Percentiles rank a stretch among this genome's conserved stretches.
Evolutionary conservation across 768 basidiomycete species (phyloP).

Genomic region (Rhizopogon rudus): DNA sequence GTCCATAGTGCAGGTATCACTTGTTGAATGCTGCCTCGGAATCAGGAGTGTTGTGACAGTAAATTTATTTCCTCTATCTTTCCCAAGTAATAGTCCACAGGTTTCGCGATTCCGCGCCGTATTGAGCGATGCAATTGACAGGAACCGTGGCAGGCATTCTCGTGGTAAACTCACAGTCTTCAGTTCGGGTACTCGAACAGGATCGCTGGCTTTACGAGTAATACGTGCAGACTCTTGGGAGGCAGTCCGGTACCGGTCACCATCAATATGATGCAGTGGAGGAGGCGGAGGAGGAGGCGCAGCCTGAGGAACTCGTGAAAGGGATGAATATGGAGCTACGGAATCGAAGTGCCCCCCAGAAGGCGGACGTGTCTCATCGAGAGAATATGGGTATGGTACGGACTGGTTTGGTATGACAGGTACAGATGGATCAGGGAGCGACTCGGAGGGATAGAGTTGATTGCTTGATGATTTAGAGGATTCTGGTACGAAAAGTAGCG

Average conservation of each 20-base stretch:
- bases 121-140: conserved; percentile 73
- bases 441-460: conserved; percentile 27
- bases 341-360: neutral
- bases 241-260: conserved; percentile 26
- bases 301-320: conserved; percentile 19
- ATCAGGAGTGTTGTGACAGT: conserved; percentile 80
- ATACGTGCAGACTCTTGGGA: conserved; percentile 32
- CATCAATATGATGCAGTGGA: conserved; percentile 18
- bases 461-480: conserved; percentile 17
- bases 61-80: conserved; percentile 51
- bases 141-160: conserved; percentile 69
- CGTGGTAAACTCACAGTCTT: conserved; percentile 67
- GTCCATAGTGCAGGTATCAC: conserved; percentile 91
- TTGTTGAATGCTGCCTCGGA: conserved; percentile 84
- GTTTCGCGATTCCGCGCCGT: conserved; percentile 80
- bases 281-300: conserved; percentile 19
- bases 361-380: neutral
- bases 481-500: conserved; percentile 41
- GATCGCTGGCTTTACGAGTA: conserved; percentile 20
- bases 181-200: conserved; percentile 39
- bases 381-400: conserved; percentile 12
- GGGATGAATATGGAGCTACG: conserved; percentile 14
- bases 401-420: conserved; percentile 17
- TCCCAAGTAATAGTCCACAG: conserved; percentile 82
- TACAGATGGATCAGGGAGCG: conserved; percentile 31